These are phyloP conservation scores for Colletotrichum sp. DNA, from an alignment of 2,329 filamentous ascomycete genomes.

Conservation along the genomic window DNA sequence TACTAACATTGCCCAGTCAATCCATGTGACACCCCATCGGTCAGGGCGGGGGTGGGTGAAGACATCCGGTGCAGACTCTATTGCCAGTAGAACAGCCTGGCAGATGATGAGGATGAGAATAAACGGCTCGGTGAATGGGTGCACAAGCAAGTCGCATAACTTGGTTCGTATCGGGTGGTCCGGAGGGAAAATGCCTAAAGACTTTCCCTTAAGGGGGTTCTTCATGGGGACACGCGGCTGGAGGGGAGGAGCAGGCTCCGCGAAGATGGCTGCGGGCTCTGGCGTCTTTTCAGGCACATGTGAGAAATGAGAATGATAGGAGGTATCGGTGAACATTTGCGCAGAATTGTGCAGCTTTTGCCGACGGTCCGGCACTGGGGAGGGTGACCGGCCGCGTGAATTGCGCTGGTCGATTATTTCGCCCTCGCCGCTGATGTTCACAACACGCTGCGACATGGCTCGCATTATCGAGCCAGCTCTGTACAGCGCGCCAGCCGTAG, in stretches of 20 bases:
- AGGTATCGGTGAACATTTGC: conserved; percentile 48
- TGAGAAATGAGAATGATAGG: conserved; percentile 56
- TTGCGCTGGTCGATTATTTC: conserved; percentile 79
- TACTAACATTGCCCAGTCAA: conserved; percentile 81
- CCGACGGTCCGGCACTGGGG: conserved; percentile 56
- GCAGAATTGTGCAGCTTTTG: conserved; percentile 41
- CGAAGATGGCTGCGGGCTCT: conserved; percentile 33
- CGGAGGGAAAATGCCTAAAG: conserved; percentile 82
- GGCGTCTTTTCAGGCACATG: conserved; percentile 52
- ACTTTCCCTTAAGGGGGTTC: conserved; percentile 88
- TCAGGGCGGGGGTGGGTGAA: conserved; percentile 65
- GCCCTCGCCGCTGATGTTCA: conserved; percentile 94
- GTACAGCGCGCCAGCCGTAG: conserved; percentile 67
- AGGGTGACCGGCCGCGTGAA: conserved; percentile 64
- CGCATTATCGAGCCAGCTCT: conserved; percentile 78
- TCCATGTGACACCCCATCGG: conserved; percentile 70
- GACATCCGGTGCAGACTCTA: conserved; percentile 80
- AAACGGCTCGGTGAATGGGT: conserved; percentile 84
- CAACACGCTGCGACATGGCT: conserved; percentile 94
- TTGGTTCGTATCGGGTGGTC: conserved; percentile 75
- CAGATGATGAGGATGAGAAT: conserved; percentile 88
- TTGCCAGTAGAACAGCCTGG: conserved; percentile 85
- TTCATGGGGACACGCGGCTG: conserved; percentile 44
- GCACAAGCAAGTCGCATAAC: conserved; percentile 84
- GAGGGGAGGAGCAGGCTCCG: conserved; percentile 33